Evolutionary conservation across 108 stramenopile species (phyloP).

Genomic region (Discostella pseudostelligera): DNA sequence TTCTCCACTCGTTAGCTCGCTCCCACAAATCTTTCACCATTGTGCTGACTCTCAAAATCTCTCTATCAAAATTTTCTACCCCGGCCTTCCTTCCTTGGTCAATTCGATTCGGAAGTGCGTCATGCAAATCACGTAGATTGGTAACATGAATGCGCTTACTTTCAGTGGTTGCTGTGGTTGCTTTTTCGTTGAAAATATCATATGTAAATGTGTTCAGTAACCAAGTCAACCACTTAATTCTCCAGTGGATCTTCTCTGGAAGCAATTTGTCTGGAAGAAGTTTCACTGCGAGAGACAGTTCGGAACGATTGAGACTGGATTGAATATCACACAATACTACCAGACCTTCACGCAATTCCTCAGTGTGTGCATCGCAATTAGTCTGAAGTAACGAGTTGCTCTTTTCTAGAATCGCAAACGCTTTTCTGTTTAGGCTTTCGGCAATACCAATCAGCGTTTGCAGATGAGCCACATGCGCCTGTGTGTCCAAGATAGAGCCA

Average conservation of each 20-base stretch:
- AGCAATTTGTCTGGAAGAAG: constrained; percentile 34
- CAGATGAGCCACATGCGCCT: constrained; percentile 17
- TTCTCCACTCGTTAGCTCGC: constrained; percentile 59
- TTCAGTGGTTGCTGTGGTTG: not conserved
- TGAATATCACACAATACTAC: constrained; percentile 39
- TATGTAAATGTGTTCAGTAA: constrained; percentile 42
- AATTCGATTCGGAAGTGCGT: constrained; percentile 18
- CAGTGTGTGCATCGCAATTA: constrained; percentile 35
- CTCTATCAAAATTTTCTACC: constrained; percentile 33
- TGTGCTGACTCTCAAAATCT: constrained; percentile 48
- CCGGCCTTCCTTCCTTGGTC: constrained; percentile 34
- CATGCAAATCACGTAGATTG: constrained; percentile 22
- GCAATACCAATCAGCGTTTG: constrained; percentile 49
- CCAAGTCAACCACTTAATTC: constrained; percentile 58
- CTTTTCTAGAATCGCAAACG: constrained; percentile 26
- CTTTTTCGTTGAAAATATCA: constrained; percentile 17
- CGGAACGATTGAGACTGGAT: constrained; percentile 37
- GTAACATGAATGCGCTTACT: constrained; percentile 24
- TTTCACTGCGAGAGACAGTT: constrained; percentile 15
- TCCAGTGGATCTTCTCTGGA: constrained; percentile 39
- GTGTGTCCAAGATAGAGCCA: constrained; percentile 24
- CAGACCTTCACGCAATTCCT: constrained; percentile 46
- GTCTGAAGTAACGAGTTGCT: constrained; percentile 47
- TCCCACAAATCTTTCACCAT: constrained; percentile 57
- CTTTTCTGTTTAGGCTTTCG: constrained; percentile 29